These are phyloP conservation scores for Ocimum tenuiflorum DNA, from an alignment of 257 asterid species.

Conservation along the genomic window DNA sequence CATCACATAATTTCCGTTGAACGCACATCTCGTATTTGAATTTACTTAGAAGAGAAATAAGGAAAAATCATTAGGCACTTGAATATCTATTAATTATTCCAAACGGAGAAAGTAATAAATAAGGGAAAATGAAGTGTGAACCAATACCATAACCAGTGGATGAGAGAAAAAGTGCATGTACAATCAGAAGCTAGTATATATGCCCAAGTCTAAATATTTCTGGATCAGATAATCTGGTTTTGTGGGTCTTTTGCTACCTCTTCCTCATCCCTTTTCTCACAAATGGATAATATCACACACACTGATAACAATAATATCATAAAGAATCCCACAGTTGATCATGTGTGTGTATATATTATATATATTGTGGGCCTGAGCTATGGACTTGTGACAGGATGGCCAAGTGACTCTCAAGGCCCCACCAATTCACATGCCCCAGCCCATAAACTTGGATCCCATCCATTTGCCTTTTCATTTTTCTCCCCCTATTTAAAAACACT, in stretches of 20 bases:
- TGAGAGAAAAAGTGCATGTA: constrained; percentile 18
- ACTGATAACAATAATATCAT: constrained; percentile 26
- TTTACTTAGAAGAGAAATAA: too few species aligned
- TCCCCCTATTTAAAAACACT: constrained; percentile 32
- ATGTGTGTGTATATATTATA: constrained; percentile 3
- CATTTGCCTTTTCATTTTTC: constrained; percentile 3
- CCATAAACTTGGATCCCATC: constrained; percentile 38
- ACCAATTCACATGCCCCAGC: constrained; percentile 16
- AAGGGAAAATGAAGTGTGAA: constrained; percentile 7
- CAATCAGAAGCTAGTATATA: constrained; percentile 44
- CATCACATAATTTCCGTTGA: too few species aligned
- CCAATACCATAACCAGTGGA: constrained; percentile 37
- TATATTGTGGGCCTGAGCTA: too few species aligned
- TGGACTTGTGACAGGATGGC: too few species aligned
- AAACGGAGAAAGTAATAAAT: not conserved
- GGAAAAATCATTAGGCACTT: too few species aligned
- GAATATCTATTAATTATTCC: not conserved
- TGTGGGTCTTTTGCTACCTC: constrained; percentile 40
- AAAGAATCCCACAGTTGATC: not conserved
- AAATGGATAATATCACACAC: constrained; percentile 39
- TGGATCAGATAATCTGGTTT: constrained; percentile 41
- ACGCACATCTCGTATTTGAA: too few species aligned
- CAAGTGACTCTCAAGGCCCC: too few species aligned
- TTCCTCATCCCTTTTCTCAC: constrained; percentile 35
- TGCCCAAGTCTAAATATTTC: constrained; percentile 25